Percentiles rank a stretch among this genome's conserved stretches.
Conservation (phyloP, 2,329 filamentous ascomycete species). For the Aspergillus glaucus region DNA sequence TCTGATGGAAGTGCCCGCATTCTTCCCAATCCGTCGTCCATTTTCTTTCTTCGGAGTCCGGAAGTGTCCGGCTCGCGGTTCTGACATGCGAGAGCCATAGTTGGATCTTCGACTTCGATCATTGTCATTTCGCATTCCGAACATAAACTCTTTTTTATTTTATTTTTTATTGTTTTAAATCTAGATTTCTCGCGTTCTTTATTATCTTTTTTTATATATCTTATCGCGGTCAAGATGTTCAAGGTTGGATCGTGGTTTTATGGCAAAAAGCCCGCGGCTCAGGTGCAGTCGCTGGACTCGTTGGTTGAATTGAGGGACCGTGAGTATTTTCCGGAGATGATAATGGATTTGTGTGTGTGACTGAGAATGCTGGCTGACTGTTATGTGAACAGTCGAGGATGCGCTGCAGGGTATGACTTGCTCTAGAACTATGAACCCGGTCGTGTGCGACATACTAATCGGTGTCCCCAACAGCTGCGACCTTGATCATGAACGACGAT, state of each 20-base stretch:
- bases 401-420: slow-evolving; percentile 37
- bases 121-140: background rate
- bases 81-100: slow-evolving; percentile 4
- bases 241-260: slow-evolving; percentile 41
- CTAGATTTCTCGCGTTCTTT: background rate
- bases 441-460: background rate
- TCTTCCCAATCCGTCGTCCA: slow-evolving; percentile 19
- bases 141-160: slow-evolving; percentile 1
- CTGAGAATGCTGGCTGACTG: slow-evolving; percentile 13
- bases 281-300: slow-evolving; percentile 52
- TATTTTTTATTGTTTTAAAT: background rate
- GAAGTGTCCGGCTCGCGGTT: slow-evolving; percentile 9
- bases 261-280: slow-evolving; percentile 33
- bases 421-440: background rate
- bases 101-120: background rate
- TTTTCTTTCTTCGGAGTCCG: slow-evolving; percentile 9
- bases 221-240: slow-evolving; percentile 25
- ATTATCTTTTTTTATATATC: background rate
- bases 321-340: slow-evolving; percentile 18
- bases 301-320: slow-evolving; percentile 51
- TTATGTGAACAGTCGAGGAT: slow-evolving; percentile 27
- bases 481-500: slow-evolving; percentile 81
- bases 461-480: slow-evolving; percentile 47
- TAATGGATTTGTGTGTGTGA: slow-evolving; percentile 10
- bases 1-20: slow-evolving; percentile 20